Evolutionary conservation across 2,329 filamentous ascomycete species (phyloP).

Genomic region (Aspergillus carbonarius): DNA sequence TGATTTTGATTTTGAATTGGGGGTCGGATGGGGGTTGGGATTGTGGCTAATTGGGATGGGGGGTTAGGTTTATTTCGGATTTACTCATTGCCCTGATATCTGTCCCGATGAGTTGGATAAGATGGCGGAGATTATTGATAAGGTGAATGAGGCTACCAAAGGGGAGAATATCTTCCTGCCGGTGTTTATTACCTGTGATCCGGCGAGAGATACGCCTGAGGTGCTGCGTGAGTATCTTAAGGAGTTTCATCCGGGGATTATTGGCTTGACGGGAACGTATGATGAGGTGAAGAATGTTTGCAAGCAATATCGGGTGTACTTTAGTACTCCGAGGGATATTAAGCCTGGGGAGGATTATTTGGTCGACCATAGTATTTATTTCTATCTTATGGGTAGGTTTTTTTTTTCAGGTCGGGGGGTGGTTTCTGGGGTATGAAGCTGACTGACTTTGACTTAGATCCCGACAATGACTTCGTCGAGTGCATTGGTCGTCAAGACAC

Average conservation of each 20-base stretch:
- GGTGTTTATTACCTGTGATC: constrained; percentile 94
- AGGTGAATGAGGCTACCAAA: constrained; percentile 46
- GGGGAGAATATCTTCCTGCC: constrained; percentile 60
- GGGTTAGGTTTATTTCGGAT: constrained; percentile 88
- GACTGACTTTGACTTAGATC: constrained; percentile 59
- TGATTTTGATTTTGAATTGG: background rate
- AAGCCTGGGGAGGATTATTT: constrained; percentile 94
- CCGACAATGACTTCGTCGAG: constrained; percentile 96
- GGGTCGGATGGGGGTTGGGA: too few species aligned
- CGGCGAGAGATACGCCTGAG: constrained; percentile 80
- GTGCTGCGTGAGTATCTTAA: constrained; percentile 80
- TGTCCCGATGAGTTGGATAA: constrained; percentile 99
- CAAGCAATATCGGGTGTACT: constrained; percentile 96
- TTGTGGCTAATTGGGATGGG: background rate
- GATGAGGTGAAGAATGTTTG: constrained; percentile 91
- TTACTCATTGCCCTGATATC: constrained; percentile 97
- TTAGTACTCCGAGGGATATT: constrained; percentile 84
- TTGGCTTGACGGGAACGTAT: constrained; percentile 90
- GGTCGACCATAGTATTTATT: constrained; percentile 99
- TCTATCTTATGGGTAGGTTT: constrained; percentile 83
- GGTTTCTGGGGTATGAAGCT: background rate
- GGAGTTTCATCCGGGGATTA: constrained; percentile 84
- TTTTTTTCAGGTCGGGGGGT: background rate
- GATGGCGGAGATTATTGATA: constrained; percentile 94
- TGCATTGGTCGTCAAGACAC: constrained; percentile 93